These are phyloP conservation scores for Arabidopsis thaliana DNA, from an alignment of 345 rosid species.

Conservation along the genomic window DNA sequence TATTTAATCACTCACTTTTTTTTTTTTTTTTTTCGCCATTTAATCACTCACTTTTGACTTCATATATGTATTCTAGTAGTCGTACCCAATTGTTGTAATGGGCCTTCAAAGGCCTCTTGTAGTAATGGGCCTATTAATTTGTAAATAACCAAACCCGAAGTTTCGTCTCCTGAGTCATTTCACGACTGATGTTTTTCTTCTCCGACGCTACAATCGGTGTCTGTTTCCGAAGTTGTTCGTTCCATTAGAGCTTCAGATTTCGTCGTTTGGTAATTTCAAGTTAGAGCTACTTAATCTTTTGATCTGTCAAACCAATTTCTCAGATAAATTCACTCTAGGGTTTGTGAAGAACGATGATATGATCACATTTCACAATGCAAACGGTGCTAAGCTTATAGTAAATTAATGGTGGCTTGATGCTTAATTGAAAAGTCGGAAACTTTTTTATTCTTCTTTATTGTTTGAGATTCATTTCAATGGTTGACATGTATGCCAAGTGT, in stretches of 20 bases:
- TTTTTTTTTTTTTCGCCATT: too few species aligned
- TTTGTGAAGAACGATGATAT: neutral
- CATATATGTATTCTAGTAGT: neutral
- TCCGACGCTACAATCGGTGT: constrained; percentile 2
- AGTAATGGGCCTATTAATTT: neutral
- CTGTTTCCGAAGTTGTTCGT: neutral
- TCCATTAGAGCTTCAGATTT: constrained; percentile 1
- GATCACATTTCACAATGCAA: neutral
- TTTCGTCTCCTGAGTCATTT: neutral
- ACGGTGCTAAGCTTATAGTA: neutral
- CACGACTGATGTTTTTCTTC: neutral
- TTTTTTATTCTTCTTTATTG: neutral
- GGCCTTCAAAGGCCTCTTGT: neutral
- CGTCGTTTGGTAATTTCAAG: neutral
- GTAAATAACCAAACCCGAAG: neutral
- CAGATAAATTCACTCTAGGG: neutral
- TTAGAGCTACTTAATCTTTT: neutral
- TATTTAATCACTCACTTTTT: neutral
- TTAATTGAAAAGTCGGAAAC: neutral
- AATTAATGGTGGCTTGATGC: neutral
- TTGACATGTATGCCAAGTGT: constrained; percentile 18
- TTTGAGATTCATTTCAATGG: neutral
- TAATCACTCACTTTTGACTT: neutral
- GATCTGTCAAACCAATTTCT: neutral
- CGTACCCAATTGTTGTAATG: neutral